A percentile compares a stretch with the other conserved stretches of the same genome.
Conservation (phyloP, 2,329 filamentous ascomycete genomes). For the Cladosporium halotolerans region DNA sequence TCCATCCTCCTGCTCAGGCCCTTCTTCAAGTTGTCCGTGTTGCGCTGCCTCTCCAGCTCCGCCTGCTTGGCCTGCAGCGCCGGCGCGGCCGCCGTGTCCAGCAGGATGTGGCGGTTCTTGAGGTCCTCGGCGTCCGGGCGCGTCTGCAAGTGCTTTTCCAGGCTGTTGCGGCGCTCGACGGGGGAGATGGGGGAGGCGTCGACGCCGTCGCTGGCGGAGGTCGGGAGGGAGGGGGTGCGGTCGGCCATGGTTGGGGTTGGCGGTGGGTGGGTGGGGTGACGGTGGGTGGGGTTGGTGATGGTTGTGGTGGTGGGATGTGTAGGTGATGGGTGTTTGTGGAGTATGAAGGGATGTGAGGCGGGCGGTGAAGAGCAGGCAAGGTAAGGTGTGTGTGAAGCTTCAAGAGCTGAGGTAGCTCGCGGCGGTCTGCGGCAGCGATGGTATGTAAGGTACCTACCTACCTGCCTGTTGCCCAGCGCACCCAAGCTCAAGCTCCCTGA, state of each 20-base stretch:
- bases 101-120: constrained; percentile 61
- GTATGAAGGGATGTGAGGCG: too few species aligned
- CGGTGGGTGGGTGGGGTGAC: not conserved
- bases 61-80: constrained; percentile 56
- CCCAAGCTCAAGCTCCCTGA: not conserved
- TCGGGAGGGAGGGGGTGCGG: not conserved
- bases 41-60: constrained; percentile 59
- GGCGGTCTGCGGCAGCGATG: not conserved
- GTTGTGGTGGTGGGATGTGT: not conserved
- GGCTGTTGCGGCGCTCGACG: constrained; percentile 21
- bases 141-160: constrained; percentile 34
- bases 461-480: not conserved
- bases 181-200: constrained; percentile 17
- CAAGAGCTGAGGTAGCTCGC: not conserved
- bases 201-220: constrained; percentile 7
- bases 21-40: constrained; percentile 58
- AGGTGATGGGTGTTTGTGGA: too few species aligned
- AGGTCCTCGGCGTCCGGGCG: constrained; percentile 53
- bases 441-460: not conserved
- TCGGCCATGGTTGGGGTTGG: not conserved
- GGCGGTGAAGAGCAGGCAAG: not conserved
- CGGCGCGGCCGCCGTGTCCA: constrained; percentile 62
- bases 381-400: not conserved
- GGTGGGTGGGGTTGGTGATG: not conserved
- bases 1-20: constrained; percentile 58